Percentiles rank a stretch among this genome's conserved stretches.
phyloP scores from a whole-genome alignment of 2,329 filamentous ascomycete genomes.

The Annulohypoxylon truncatum region DNA sequence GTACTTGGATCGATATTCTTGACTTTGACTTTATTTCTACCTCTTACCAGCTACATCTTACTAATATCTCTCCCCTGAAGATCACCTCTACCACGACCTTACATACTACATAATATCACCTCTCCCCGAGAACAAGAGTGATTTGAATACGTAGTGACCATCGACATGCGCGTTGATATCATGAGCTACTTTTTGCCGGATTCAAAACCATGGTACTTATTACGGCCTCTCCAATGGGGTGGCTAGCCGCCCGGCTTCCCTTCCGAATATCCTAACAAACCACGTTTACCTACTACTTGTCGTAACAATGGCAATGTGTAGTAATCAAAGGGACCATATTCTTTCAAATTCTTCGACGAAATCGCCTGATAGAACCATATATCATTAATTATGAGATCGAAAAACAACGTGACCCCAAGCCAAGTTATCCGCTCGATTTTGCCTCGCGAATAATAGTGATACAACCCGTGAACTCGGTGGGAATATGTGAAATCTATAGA shows the following conservation, averaged over 20 bases:
- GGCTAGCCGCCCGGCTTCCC: constrained; percentile 22
- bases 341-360: background rate
- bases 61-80: constrained; percentile 13
- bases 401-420: background rate
- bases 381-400: background rate
- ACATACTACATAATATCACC: background rate
- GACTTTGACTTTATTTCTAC: background rate
- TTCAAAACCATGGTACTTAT: constrained; percentile 27
- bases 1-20: background rate
- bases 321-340: constrained; percentile 5
- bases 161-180: constrained; percentile 29
- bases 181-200: constrained; percentile 25
- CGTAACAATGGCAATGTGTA: constrained; percentile 7
- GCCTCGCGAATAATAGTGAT: background rate
- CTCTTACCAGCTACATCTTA: background rate
- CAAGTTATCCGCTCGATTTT: background rate
- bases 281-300: constrained; percentile 14
- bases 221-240: constrained; percentile 33
- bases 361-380: background rate
- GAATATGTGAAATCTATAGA: background rate
- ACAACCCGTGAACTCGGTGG: background rate
- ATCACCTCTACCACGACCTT: constrained; percentile 8
- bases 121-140: background rate
- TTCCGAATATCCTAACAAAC: constrained; percentile 30
- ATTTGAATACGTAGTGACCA: constrained; percentile 4